Conservation (phyloP, 495 filamentous ascomycete genomes). For the Lasiosphaeria ovina region DNA sequence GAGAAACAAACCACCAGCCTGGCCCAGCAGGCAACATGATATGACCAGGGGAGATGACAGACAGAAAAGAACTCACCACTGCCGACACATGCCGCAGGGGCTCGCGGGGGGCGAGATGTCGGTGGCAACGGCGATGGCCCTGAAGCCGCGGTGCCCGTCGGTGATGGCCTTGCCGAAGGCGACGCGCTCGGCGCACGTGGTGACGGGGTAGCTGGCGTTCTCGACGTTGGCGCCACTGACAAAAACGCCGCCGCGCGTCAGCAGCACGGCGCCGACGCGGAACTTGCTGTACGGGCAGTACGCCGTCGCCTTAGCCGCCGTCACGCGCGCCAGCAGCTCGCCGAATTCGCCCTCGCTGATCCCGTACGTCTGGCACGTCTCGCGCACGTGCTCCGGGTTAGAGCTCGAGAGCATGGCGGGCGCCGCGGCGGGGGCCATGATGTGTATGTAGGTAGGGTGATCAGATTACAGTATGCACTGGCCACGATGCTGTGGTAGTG, state of each 20-base stretch:
- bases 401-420: slow-evolving; percentile 24
- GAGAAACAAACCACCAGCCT: too few species aligned
- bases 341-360: slow-evolving; percentile 60
- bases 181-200: slow-evolving; percentile 89
- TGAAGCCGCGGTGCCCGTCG: slow-evolving; percentile 67
- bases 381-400: slow-evolving; percentile 23
- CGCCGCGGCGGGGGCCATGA: slow-evolving; percentile 9
- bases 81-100: slow-evolving; percentile 70
- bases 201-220: slow-evolving; percentile 89
- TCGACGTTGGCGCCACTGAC: slow-evolving; percentile 85
- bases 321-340: slow-evolving; percentile 56
- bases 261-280: slow-evolving; percentile 80
- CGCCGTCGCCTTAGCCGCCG: slow-evolving; percentile 67
- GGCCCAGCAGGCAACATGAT: too few species aligned
- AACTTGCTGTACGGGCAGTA: slow-evolving; percentile 96
- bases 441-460: slow-evolving; percentile 4
- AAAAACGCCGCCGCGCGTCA: slow-evolving; percentile 60
- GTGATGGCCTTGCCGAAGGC: slow-evolving; percentile 78
- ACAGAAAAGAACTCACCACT: slow-evolving; percentile 48
- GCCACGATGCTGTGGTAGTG: too few species aligned
- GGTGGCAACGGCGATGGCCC: slow-evolving; percentile 82
- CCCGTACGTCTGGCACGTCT: slow-evolving; percentile 40
- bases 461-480: not conserved
- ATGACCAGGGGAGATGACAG: not conserved
- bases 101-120: slow-evolving; percentile 71